Base-by-base conservation (phyloP, 2,329 filamentous ascomycete species). In the Amesomyces nigricolor region DNA sequence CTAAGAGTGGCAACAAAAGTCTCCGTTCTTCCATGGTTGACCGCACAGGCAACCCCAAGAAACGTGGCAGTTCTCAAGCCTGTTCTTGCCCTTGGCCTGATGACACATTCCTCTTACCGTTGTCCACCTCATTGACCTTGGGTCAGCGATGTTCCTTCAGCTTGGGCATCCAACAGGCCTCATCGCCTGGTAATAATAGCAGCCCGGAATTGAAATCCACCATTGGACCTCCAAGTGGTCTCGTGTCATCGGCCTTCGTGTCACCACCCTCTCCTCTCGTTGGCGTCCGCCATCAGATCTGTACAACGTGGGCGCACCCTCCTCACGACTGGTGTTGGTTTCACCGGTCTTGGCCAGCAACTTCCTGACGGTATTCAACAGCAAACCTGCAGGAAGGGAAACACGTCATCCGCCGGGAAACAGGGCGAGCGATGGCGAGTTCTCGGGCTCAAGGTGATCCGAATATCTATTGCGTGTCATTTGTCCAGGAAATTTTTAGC, bases 21-120 rank as follows among this genome's bases (percentile, higher is more conserved):
- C 22, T 30, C 13, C 13, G 22, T 4, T n/a, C 19, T 19, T 50
- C 39, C 6, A 22, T 26, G 14, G 19, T 14, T 46, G 8, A 13
- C 39, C 16, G 4, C 17, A 39, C 14, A 11, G 7, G 19, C 10
- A 10, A 32, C 4, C 4, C 2, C 30, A 22, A n/a, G 35, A 52
- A 49, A 56, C 54, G 54, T 56, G 54, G 54, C 54, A 48, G 16
- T 14, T 19, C 45, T 32, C 22, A 52, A 22, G 30, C 44, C 49
- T 14, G 29, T 44, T 48, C 32, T 13, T 14, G 4, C 17, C 17
- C 30, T 16, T 38, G 37, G 38, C 29, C 45, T 45, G 52, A 40
- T 49, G 49, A 5, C 45, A 53, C 49, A 48, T 38, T 13, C 35
- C 44, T 8, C 30, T n/a, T 16, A 16, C 52, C 45, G 19, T 26